Conservation (phyloP, 805 yeast species). For the Kuraishia hungarica region DNA sequence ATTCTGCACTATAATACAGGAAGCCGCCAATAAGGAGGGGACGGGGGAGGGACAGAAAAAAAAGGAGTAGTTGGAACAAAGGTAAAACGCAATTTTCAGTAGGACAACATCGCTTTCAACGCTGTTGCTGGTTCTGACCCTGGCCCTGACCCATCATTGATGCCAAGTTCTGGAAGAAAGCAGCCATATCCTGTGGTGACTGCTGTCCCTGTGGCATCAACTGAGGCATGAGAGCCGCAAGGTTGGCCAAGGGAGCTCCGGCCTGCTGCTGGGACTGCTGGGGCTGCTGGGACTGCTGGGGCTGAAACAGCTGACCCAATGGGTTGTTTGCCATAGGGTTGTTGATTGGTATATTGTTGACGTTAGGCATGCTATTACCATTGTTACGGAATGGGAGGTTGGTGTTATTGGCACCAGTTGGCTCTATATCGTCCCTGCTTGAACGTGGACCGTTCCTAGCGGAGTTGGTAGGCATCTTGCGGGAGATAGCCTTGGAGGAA, state of each 20-base stretch:
- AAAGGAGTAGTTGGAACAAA: not conserved
- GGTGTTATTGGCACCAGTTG: not conserved
- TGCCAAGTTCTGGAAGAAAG: conserved; percentile 26
- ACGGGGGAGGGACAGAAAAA: too few species aligned
- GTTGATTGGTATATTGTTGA: conserved; percentile 11
- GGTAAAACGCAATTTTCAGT: not conserved
- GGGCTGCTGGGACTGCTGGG: not conserved
- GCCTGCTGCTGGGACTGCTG: conserved; percentile 4
- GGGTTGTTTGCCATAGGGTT: conserved; percentile 7
- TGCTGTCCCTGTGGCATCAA: conserved; percentile 10
- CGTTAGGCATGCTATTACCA: not conserved
- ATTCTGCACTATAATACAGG: too few species aligned
- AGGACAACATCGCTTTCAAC: not conserved
- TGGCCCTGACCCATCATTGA: conserved; percentile 23
- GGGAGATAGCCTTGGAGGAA: conserved; percentile 84
- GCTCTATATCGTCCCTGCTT: conserved; percentile 20
- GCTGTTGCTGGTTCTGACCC: conserved; percentile 2
- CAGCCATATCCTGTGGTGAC: conserved; percentile 20
- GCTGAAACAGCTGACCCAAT: conserved; percentile 9
- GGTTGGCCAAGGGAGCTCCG: conserved; percentile 1
- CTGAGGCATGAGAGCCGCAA: conserved; percentile 7
- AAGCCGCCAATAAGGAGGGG: too few species aligned
- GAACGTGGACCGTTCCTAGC: conserved; percentile 82
- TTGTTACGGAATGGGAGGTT: not conserved
- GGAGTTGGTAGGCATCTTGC: conserved; percentile 87